Percentiles rank a stretch among this genome's conserved stretches.
phyloP scores from a whole-genome alignment of 2,329 filamentous ascomycete species.

The Dryadomyces quercus-mongolicae region DNA sequence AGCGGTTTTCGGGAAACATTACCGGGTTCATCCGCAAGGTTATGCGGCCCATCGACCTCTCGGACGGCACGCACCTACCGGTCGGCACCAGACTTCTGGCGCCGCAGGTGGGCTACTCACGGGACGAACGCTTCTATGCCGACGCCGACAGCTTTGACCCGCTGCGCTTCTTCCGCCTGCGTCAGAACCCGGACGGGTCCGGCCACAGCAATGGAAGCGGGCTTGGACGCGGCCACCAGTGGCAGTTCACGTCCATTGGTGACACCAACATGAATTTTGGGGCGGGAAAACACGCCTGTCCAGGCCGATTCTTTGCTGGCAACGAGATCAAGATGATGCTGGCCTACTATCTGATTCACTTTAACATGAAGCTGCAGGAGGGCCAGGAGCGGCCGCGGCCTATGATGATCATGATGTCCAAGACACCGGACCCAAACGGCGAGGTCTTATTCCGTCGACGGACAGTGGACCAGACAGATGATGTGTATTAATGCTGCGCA shows the following conservation, averaged over 20 bases:
- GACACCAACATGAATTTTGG: conserved; percentile 34
- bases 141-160: conserved; percentile 33
- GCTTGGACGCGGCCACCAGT: conserved; percentile 19
- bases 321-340: conserved; percentile 34
- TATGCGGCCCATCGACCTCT: conserved; percentile 30
- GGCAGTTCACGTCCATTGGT: conserved; percentile 29
- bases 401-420: conserved; percentile 30
- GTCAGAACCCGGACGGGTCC: conserved; percentile 20
- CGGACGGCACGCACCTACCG: conserved; percentile 30
- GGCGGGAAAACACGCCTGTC: conserved; percentile 34
- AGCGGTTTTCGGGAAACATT: conserved; percentile 28
- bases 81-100: conserved; percentile 29
- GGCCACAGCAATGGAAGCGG: not conserved
- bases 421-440: conserved; percentile 25
- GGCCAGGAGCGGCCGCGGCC: conserved; percentile 27
- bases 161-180: conserved; percentile 34
- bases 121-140: conserved; percentile 26
- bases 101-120: conserved; percentile 27
- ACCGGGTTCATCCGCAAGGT: conserved; percentile 34
- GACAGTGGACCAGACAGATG: not conserved
- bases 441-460: conserved; percentile 28
- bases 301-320: conserved; percentile 34
- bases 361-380: conserved; percentile 26
- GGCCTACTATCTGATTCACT: conserved; percentile 28
- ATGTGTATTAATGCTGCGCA: not conserved